These are phyloP conservation scores for Calocera viscosa DNA, from an alignment of 768 basidiomycete genomes.

Conservation along the genomic window DNA sequence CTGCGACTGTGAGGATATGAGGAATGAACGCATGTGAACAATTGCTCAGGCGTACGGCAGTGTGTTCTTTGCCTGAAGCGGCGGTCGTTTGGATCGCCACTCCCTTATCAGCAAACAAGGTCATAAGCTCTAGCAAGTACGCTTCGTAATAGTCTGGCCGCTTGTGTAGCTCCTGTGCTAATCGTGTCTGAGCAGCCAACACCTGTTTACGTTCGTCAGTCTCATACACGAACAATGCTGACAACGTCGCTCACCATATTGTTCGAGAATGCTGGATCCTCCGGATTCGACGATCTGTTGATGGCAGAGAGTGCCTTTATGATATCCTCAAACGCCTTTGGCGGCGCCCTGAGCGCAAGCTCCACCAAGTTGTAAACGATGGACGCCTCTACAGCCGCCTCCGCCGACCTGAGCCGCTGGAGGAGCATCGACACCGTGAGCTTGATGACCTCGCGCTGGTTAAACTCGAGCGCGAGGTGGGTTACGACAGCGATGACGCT, in stretches of 20 bases:
- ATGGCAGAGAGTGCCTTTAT: slow-evolving; percentile 73
- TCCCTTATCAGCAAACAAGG: slow-evolving; percentile 81
- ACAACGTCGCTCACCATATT: slow-evolving; percentile 51
- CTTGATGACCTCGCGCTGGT: slow-evolving; percentile 54
- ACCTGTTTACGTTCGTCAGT: slow-evolving; percentile 36
- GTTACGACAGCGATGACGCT: slow-evolving; percentile 89
- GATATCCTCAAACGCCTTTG: slow-evolving; percentile 68
- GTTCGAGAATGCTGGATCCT: slow-evolving; percentile 77
- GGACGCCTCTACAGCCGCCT: slow-evolving; percentile 78
- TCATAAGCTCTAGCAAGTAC: slow-evolving; percentile 74
- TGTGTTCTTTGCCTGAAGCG: slow-evolving; percentile 25
- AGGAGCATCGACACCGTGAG: slow-evolving; percentile 86
- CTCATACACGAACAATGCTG: not conserved
- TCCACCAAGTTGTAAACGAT: slow-evolving; percentile 88
- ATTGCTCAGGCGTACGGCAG: slow-evolving; percentile 3
- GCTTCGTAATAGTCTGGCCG: slow-evolving; percentile 65
- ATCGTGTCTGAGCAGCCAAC: slow-evolving; percentile 77
- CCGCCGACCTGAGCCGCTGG: slow-evolving; percentile 72
- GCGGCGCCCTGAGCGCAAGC: slow-evolving; percentile 66
- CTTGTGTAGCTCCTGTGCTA: slow-evolving; percentile 64
- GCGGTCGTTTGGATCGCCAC: slow-evolving; percentile 77
- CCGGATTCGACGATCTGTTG: slow-evolving; percentile 74
- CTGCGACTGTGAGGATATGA: slow-evolving; percentile 43
- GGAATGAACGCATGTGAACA: not conserved
- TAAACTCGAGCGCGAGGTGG: slow-evolving; percentile 73